Conservation (phyloP, 2,329 filamentous ascomycete genomes). For the Colletotrichum shisoi region DNA sequence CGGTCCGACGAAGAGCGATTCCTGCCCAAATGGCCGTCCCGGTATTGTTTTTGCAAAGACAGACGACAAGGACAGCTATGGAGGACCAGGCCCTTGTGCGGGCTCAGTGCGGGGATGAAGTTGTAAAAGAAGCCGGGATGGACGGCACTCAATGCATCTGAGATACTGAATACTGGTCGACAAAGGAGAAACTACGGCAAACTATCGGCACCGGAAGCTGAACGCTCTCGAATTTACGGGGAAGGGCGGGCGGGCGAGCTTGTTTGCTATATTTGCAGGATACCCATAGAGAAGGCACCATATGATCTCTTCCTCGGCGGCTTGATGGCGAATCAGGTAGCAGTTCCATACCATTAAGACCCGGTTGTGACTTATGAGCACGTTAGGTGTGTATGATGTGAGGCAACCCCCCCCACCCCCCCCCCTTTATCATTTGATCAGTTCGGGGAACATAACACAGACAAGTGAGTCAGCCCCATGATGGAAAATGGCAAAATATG, state of each 20-base stretch:
- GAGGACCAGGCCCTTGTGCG: constrained; percentile 38
- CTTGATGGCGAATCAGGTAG: not conserved
- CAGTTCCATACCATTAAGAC: not conserved
- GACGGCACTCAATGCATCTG: no score
- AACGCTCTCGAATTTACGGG: not conserved
- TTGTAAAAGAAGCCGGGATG: not conserved
- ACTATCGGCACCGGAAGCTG: no score
- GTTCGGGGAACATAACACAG: no score
- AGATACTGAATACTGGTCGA: not conserved
- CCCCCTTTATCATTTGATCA: no score
- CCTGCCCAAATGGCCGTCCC: constrained; percentile 38
- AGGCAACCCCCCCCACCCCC: no score
- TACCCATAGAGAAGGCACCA: not conserved
- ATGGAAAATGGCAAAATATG: no score
- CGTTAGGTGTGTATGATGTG: no score
- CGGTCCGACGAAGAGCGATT: constrained; percentile 23
- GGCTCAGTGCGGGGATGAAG: constrained; percentile 5
- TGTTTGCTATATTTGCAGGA: not conserved
- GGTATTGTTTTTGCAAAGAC: constrained; percentile 35
- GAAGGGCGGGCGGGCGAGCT: not conserved
- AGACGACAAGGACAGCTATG: constrained; percentile 19
- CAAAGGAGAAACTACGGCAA: not conserved
- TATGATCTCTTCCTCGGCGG: not conserved
- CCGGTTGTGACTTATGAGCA: no score
- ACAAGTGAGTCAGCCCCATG: no score